A percentile compares a stretch with the other conserved stretches of the same genome.
phyloP scores from a whole-genome alignment of 768 basidiomycete species.

The Rhodotorula toruloides region DNA sequence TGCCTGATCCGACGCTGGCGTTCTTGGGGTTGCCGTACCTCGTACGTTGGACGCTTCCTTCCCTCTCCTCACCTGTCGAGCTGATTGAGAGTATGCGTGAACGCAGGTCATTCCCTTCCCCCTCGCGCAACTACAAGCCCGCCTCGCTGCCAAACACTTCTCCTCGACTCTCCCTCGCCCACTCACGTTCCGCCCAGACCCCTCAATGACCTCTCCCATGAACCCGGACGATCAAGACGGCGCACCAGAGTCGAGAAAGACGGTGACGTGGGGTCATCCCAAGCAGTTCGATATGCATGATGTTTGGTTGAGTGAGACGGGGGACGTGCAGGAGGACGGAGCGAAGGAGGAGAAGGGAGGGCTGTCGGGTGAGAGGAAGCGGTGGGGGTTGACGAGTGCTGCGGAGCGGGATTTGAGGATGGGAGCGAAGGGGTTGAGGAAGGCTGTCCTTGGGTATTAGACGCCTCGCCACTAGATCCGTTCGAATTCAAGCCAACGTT shows the following conservation, averaged over 20 bases:
- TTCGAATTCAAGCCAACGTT: no score
- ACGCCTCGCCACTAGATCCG: no score
- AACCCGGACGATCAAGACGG: background rate
- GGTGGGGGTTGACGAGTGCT: conserved; percentile 17
- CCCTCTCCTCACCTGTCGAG: background rate
- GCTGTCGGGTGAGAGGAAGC: conserved; percentile 1
- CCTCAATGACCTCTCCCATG: background rate
- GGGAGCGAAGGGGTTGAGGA: conserved; percentile 27
- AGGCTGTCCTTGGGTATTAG: conserved; percentile 32
- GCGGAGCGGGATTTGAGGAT: conserved; percentile 25
- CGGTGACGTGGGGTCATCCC: conserved; percentile 17
- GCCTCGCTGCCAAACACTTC: conserved; percentile 24
- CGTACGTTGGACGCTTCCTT: background rate
- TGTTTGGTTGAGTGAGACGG: conserved; percentile 23
- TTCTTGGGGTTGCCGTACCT: conserved; percentile 45
- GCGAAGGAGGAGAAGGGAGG: conserved; percentile 12
- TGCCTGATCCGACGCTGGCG: conserved; percentile 45
- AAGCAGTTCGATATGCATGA: conserved; percentile 32
- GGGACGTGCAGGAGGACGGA: conserved; percentile 6
- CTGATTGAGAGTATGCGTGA: no score
- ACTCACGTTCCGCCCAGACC: conserved; percentile 2
- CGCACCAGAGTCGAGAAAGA: conserved; percentile 12
- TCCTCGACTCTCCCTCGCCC: background rate
- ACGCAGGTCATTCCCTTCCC: conserved; percentile 37
- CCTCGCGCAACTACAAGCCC: conserved; percentile 34